Evolutionary conservation across 352 stramenopile genomes (phyloP), one percentile per base, ranked within the genome.

Genomic region (Globisporangium echinulatum): DNA sequence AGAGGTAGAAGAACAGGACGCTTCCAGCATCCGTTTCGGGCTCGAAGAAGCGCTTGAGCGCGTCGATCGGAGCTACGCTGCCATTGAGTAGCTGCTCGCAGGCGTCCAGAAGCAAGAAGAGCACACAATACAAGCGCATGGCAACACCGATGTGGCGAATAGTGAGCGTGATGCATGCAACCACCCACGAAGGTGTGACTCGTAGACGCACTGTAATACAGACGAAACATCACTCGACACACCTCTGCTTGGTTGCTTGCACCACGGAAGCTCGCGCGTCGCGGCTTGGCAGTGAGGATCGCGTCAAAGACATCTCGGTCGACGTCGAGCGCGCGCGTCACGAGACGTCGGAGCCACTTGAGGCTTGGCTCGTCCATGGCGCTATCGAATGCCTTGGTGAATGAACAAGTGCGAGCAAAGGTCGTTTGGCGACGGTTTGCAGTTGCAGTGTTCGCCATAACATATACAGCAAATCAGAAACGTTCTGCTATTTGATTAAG

Each of bases 1-100:
- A 71, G 38, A 75, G 72, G 51, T 72, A 89, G 60, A 93, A 93
- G 65, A 95, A 95, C 6, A 92, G 60, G 14, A 93, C 71, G 54
- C 70, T 87, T 2, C 85, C 83, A 37, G 82, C 73, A 9, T 85
- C 74, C 0, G 69, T 75, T 44, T 78, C 68, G 0, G 71, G 52
- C 25, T 72, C 69, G 52, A 92, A 90, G 63, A 94, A 94, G 38
- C 59, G 66, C 40, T 74, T 72, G 3, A 88, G 42, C 4, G 79
- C 57, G 33, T 84, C 71, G 1, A 53, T 58, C 19, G 77, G 72
- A 6, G 69, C 50, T 15, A 60, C 58, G 17, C 55, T 47, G 9
- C 62, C 61, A 37, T 72, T 59, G 49, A 70, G 38, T 38, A 58
- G 59, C 53, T 83, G 25, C 25, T 33, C 25, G 25, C 25, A 33